Conservation (phyloP, 2,329 filamentous ascomycete species). For the Fragosphaeria purpurea region DNA sequence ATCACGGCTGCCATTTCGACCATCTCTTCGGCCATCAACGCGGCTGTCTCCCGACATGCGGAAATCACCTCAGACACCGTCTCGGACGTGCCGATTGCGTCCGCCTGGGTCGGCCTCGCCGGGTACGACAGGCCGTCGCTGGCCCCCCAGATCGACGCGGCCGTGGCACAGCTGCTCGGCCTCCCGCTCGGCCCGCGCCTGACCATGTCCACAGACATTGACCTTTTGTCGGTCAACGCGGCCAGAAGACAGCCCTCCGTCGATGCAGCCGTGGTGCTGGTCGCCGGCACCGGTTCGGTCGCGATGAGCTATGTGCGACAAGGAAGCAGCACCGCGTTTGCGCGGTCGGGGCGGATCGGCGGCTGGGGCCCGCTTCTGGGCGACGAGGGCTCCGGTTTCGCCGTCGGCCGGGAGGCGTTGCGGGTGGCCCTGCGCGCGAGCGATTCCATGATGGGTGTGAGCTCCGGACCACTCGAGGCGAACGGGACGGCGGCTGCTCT, state of each 20-base stretch:
- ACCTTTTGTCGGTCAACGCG: conserved; percentile 23
- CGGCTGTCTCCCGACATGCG: conserved; percentile 15
- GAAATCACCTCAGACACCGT: not conserved
- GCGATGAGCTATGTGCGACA: conserved; percentile 27
- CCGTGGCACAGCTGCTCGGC: conserved; percentile 20
- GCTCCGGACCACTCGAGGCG: too few species aligned
- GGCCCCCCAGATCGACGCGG: conserved; percentile 16
- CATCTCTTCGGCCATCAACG: conserved; percentile 18
- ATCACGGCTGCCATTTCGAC: conserved; percentile 18
- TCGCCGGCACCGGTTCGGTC: conserved; percentile 33
- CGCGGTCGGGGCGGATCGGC: conserved; percentile 25
- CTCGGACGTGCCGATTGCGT: conserved; percentile 12
- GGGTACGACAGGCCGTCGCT: conserved; percentile 28
- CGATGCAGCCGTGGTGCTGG: conserved; percentile 23
- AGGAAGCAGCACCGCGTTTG: conserved; percentile 10
- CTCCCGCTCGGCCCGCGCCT: conserved; percentile 15
- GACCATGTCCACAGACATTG: conserved; percentile 28
- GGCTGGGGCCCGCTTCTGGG: conserved; percentile 35
- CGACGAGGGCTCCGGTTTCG: conserved; percentile 32
- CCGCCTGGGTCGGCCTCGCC: conserved; percentile 30
- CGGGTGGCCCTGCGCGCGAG: conserved; percentile 20
- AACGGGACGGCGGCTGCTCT: not conserved
- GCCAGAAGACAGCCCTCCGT: conserved; percentile 5
- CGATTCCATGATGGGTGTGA: not conserved
- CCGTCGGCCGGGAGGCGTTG: conserved; percentile 27